phyloP scores from a whole-genome alignment of 768 basidiomycete genomes.

The Amanita muscaria region DNA sequence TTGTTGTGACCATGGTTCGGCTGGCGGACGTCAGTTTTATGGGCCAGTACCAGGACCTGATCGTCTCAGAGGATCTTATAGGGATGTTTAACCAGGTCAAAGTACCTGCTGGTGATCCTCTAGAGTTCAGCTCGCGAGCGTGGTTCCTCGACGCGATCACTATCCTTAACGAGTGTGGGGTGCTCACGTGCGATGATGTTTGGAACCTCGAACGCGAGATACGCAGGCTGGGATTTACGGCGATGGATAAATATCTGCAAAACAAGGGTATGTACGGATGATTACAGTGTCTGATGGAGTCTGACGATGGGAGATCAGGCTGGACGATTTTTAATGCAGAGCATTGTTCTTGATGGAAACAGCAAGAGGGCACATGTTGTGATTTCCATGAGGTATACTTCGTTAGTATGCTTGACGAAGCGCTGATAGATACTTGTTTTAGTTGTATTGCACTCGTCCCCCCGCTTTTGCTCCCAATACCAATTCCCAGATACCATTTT shows the following conservation, averaged over 20 bases:
- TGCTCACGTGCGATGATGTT: slow-evolving; percentile 39
- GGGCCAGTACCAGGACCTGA: slow-evolving; percentile 34
- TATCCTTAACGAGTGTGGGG: slow-evolving; percentile 39
- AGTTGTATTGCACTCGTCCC: too few relatives aligned
- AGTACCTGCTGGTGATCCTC: slow-evolving; percentile 25
- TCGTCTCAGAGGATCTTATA: slow-evolving; percentile 31
- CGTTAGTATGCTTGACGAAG: not conserved
- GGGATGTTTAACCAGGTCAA: slow-evolving; percentile 37
- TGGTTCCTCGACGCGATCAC: slow-evolving; percentile 41
- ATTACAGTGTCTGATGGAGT: not conserved
- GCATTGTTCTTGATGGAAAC: not conserved
- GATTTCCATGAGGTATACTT: not conserved
- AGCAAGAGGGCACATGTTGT: not conserved
- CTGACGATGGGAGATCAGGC: not conserved
- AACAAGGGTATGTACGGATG: slow-evolving; percentile 26
- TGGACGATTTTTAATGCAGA: slow-evolving; percentile 3
- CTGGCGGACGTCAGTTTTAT: slow-evolving; percentile 34
- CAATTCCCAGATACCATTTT: too few relatives aligned
- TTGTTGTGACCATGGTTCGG: slow-evolving; percentile 35
- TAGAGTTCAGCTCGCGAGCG: slow-evolving; percentile 36
- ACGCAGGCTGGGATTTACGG: slow-evolving; percentile 34
- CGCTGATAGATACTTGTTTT: too few relatives aligned
- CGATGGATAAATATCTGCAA: slow-evolving; percentile 41
- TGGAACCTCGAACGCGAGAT: slow-evolving; percentile 41
- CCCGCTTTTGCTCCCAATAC: too few relatives aligned